Conservation (phyloP, 2,329 filamentous ascomycete genomes). For the Calonectria honghensis region DNA sequence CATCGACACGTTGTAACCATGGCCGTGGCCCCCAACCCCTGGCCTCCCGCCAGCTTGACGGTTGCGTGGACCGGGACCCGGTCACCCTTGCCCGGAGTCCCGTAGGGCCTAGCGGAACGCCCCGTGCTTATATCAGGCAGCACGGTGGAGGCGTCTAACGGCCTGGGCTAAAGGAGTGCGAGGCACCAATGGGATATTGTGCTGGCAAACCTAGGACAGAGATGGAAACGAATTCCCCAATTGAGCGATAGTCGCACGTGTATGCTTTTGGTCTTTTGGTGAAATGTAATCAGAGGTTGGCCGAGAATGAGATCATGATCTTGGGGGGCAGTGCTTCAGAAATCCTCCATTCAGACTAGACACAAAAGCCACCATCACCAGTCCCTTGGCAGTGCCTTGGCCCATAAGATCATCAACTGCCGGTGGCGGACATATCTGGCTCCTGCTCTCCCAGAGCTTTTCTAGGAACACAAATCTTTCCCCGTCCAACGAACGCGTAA, state of each 20-base stretch:
- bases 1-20: background rate
- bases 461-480: background rate
- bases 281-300: background rate
- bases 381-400: no score
- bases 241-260: background rate
- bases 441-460: background rate
- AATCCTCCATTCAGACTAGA: background rate
- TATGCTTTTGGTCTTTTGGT: constrained; percentile 2
- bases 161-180: background rate
- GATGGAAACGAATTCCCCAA: constrained; percentile 10
- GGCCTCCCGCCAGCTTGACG: background rate
- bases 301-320: background rate
- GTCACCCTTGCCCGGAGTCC: background rate
- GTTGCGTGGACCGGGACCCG: no score
- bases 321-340: background rate
- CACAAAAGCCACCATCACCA: background rate
- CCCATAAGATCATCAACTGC: background rate
- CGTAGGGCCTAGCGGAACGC: background rate
- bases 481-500: background rate
- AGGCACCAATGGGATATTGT: constrained; percentile 8
- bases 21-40: background rate
- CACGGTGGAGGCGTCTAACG: background rate
- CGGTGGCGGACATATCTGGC: background rate
- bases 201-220: background rate
- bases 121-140: background rate